These are phyloP conservation scores for Yamadazyma paraphyllophila DNA, from an alignment of 805 yeast species.

Conservation along the genomic window DNA sequence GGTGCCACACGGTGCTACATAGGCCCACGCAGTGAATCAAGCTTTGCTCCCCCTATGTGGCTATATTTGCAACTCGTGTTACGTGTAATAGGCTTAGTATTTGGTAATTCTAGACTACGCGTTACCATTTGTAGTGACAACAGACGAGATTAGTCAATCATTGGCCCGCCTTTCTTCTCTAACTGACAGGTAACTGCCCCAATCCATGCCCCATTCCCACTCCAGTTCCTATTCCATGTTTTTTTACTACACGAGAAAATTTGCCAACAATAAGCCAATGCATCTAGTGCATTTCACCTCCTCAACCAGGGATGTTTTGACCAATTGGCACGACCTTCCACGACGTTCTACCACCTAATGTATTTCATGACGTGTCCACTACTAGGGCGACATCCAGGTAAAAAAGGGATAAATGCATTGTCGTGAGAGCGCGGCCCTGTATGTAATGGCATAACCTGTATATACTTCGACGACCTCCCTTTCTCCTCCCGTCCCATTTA, in stretches of 20 bases:
- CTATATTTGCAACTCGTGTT: background rate
- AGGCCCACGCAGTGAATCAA: background rate
- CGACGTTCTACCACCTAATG: background rate
- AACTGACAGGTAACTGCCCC: background rate
- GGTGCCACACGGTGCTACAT: background rate
- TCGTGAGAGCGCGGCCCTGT: conserved; percentile 1
- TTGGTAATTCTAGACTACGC: background rate
- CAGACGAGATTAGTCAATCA: background rate
- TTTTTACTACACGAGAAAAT: background rate
- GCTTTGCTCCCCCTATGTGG: background rate
- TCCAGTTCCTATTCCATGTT: no score
- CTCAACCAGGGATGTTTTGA: background rate
- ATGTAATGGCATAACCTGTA: background rate
- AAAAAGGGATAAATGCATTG: background rate
- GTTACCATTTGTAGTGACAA: background rate
- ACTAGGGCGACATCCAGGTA: background rate
- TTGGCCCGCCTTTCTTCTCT: background rate
- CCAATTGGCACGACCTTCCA: background rate
- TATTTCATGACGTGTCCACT: background rate
- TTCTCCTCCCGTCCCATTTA: conserved; percentile 3
- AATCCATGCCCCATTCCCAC: background rate
- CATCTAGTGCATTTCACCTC: background rate
- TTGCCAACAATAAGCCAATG: no score
- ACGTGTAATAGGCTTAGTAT: background rate
- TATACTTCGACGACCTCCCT: background rate